Evolutionary conservation across 805 yeast species (phyloP).

Genomic region (Kodamaea leandrae): DNA sequence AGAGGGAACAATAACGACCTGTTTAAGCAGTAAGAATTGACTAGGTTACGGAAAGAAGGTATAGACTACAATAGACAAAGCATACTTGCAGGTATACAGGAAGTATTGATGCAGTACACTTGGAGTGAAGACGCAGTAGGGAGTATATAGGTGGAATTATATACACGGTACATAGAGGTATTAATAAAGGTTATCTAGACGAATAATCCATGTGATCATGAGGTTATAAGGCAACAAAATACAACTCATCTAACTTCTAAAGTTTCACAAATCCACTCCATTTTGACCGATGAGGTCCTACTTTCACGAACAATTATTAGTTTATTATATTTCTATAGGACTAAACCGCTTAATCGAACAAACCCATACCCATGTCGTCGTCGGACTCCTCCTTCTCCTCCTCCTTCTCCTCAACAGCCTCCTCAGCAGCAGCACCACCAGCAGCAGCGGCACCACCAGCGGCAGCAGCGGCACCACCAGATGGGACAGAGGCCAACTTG

Average conservation of each 20-base stretch:
- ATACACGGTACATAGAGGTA: too few relatives aligned
- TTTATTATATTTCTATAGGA: constrained; percentile 6
- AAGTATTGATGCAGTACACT: too few relatives aligned
- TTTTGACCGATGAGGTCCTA: not conserved
- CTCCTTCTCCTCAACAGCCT: constrained; percentile 67
- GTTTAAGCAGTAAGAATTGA: too few relatives aligned
- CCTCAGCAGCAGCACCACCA: constrained; percentile 69
- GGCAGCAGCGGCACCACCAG: constrained; percentile 96
- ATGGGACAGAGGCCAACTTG: constrained; percentile 95
- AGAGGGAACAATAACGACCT: not conserved
- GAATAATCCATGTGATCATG: too few relatives aligned
- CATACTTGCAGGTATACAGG: too few relatives aligned
- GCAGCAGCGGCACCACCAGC: constrained; percentile 69
- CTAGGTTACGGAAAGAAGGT: too few relatives aligned
- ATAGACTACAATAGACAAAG: too few relatives aligned
- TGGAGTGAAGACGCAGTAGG: too few relatives aligned
- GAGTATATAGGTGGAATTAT: too few relatives aligned
- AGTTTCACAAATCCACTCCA: not conserved
- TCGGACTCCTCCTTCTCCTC: constrained; percentile 66
- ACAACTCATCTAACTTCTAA: too few relatives aligned
- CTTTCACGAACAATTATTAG: not conserved
- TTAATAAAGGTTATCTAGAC: too few relatives aligned
- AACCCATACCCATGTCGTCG: constrained; percentile 89
- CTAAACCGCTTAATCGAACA: constrained; percentile 76
- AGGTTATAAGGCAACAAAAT: too few relatives aligned